Evolutionary conservation across 2,329 filamentous ascomycete genomes (phyloP), one percentile per base, ranked within the genome.

Genomic region (Trichoderma cornu-damae): DNA sequence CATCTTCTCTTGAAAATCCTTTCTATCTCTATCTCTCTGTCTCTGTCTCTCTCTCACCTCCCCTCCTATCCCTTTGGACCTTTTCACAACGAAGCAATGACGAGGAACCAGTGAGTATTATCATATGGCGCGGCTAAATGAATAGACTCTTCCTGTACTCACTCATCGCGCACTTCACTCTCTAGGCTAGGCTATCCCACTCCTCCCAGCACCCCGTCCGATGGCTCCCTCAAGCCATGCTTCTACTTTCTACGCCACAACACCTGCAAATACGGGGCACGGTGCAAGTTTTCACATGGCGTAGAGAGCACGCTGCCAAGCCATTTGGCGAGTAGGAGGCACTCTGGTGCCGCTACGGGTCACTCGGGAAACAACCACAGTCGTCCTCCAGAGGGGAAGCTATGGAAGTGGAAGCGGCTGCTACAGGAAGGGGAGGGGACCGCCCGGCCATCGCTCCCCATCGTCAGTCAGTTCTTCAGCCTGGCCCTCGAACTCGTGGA

Each of bases 401-500:
- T 61, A 24, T 60, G 42, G 12, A 48, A 63, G 49, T 65, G 63
- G 63, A 63, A 63, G 47, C 14, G 46, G 9, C 35, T 64, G 2
- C 60, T 63, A 3, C 8, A 47, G 20, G 18, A 37, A 4, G 47
- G 57, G 4, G 28, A 54, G 1, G 35, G 34, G 5, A 8, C 30
- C 20, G 40, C 50, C 3, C 49, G 58, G 20, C 60, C 42, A 30
- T 20, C 44, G 6, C 8, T 59, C 1, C 3, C 20, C 1, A 48
- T 38, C 3, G 56, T 59, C 14, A 42, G 57, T 8, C 61, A 56
- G 1, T 64, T 64, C 55, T 63, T 65, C 22, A 37, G 43, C 6
- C 55, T 65, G 2, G 63, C 58, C 11, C 51, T 62, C 4, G 61
- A 65, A 7, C 56, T 65, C 35, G 62, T 65, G 63, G 49, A 61